A percentile compares a stretch with the other conserved stretches of the same genome.
phyloP scores from a whole-genome alignment of 306 rosid species.

The Spatholobus suberectus region DNA sequence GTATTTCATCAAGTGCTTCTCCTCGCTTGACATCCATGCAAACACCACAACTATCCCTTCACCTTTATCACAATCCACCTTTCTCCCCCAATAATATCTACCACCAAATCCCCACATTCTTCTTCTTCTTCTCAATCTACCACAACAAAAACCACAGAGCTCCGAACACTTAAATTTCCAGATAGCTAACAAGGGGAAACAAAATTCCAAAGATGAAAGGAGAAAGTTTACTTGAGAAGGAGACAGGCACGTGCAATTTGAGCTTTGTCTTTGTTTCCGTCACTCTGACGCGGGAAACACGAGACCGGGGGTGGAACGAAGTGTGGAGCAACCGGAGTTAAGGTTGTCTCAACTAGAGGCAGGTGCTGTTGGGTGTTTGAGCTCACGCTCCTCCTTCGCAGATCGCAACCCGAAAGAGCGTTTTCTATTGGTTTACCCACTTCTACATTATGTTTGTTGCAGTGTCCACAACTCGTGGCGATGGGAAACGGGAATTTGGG shows the following conservation, averaged over 20 bases:
- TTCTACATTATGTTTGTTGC: not conserved
- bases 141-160: not conserved
- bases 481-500: not conserved
- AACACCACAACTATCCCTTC: slow-evolving; percentile 86
- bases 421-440: slow-evolving; percentile 11
- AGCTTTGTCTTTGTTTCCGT: not conserved
- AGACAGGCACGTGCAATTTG: not conserved
- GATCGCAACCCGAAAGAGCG: not conserved
- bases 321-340: not conserved
- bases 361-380: slow-evolving; percentile 3
- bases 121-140: slow-evolving; percentile 19
- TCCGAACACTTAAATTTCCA: not conserved
- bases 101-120: slow-evolving; percentile 97
- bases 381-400: slow-evolving; percentile 32
- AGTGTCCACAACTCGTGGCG: not conserved
- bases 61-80: slow-evolving; percentile 52
- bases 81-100: slow-evolving; percentile 83
- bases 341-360: not conserved
- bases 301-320: not conserved
- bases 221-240: slow-evolving; percentile 7
- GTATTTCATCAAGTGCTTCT: slow-evolving; percentile 71
- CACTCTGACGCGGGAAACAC: not conserved
- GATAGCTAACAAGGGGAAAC: not conserved
- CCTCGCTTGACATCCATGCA: slow-evolving; percentile 93
- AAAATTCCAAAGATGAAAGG: not conserved